Evolutionary conservation across 345 rosid species (phyloP).

Genomic region (Gossypium arboreum): DNA sequence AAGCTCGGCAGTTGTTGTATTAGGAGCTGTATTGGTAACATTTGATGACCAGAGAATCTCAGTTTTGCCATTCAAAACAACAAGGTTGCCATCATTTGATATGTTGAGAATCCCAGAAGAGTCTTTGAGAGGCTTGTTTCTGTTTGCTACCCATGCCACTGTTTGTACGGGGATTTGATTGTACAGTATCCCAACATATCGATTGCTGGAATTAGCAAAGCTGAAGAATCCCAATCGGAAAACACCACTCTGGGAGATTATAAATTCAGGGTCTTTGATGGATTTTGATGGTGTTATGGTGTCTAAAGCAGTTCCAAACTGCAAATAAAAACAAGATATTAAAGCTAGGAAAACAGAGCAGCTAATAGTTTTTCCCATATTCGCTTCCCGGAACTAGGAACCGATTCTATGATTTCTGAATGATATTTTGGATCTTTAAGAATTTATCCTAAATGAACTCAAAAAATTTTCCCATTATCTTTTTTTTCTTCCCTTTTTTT

Average conservation of each 20-base stretch:
- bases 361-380: background rate
- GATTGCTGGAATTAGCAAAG: background rate
- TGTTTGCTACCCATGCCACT: background rate
- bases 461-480: no score
- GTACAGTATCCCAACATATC: constrained; percentile 4
- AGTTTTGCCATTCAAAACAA: background rate
- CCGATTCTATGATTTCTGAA: background rate
- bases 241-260: constrained; percentile 22
- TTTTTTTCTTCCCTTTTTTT: no score
- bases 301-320: constrained; percentile 26
- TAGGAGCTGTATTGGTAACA: background rate
- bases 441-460: no score
- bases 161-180: background rate
- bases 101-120: background rate
- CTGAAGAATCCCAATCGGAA: constrained; percentile 54
- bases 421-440: background rate
- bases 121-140: background rate
- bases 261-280: constrained; percentile 35
- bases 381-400: background rate
- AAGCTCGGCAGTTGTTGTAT: constrained; percentile 26
- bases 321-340: constrained; percentile 4
- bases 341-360: background rate
- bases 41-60: constrained; percentile 20
- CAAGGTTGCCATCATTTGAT: background rate
- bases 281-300: constrained; percentile 28